These are phyloP conservation scores for Balansia obtecta DNA, from an alignment of 2,329 filamentous ascomycete species.

Conservation along the genomic window DNA sequence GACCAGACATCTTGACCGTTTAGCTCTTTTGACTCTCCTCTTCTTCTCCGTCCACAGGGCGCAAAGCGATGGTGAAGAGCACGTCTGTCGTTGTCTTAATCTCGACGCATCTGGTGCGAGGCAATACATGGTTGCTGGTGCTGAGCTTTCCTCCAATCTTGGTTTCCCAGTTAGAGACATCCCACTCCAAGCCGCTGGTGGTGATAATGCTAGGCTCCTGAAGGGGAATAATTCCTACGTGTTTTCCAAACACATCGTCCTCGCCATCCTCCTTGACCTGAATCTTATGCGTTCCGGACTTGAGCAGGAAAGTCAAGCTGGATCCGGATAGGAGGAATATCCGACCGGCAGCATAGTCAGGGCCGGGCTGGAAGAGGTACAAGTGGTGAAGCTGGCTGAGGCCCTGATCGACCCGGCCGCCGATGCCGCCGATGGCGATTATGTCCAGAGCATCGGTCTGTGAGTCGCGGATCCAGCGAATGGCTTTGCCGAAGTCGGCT, in stretches of 20 bases:
- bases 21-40: conserved; percentile 16
- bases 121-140: conserved; percentile 66
- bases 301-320: conserved; percentile 74
- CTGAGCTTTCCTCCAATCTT: conserved; percentile 61
- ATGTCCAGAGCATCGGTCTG: conserved; percentile 40
- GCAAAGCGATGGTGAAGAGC: conserved; percentile 62
- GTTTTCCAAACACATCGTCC: conserved; percentile 52
- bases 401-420: conserved; percentile 85
- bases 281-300: conserved; percentile 54
- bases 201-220: conserved; percentile 68
- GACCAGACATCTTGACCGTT: not conserved
- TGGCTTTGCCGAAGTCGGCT: conserved; percentile 84
- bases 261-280: conserved; percentile 40
- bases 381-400: conserved; percentile 83
- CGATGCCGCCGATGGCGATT: conserved; percentile 73
- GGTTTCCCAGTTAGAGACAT: conserved; percentile 71
- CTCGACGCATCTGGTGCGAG: conserved; percentile 44
- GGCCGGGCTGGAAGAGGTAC: conserved; percentile 46
- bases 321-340: conserved; percentile 73
- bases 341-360: conserved; percentile 36
- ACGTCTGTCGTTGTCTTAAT: conserved; percentile 52
- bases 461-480: conserved; percentile 41
- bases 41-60: conserved; percentile 22
- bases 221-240: conserved; percentile 79
- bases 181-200: conserved; percentile 78